Evolutionary conservation across 2,329 filamentous ascomycete genomes (phyloP).

Genomic region (Tolypocladium inflatum): DNA sequence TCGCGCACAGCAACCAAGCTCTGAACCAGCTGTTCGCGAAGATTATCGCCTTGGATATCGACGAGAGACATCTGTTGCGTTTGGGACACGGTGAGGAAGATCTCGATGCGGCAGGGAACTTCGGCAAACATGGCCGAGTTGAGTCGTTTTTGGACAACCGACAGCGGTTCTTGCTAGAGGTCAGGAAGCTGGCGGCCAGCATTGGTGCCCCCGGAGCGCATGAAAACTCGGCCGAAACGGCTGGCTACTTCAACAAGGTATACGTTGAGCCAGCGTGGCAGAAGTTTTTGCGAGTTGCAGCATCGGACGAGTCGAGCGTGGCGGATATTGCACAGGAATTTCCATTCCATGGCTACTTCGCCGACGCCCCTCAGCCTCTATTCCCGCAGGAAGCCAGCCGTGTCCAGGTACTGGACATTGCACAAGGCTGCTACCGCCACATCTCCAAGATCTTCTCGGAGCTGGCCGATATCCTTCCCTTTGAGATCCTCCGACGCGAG

Average conservation of each 20-base stretch:
- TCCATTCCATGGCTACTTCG: conserved; percentile 83
- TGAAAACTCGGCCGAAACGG: conserved; percentile 90
- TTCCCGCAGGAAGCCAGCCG: conserved; percentile 60
- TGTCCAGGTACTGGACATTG: conserved; percentile 63
- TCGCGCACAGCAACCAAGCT: conserved; percentile 96
- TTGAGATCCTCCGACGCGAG: conserved; percentile 82
- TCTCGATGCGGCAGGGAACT: conserved; percentile 73
- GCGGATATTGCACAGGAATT: conserved; percentile 64
- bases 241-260: conserved; percentile 90
- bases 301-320: conserved; percentile 43
- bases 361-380: conserved; percentile 75
- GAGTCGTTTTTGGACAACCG: conserved; percentile 92
- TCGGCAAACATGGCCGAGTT: conserved; percentile 89
- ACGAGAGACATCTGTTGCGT: conserved; percentile 84
- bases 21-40: conserved; percentile 97
- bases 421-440: conserved; percentile 78
- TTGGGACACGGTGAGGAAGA: conserved; percentile 95
- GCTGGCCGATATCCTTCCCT: conserved; percentile 85
- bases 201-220: conserved; percentile 89
- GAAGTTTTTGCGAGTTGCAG: conserved; percentile 58
- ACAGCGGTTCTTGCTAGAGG: conserved; percentile 67
- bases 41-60: conserved; percentile 92
- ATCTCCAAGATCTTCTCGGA: conserved; percentile 86
- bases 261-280: conserved; percentile 85
- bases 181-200: conserved; percentile 75